These are phyloP conservation scores for Volvox reticuliferus DNA, from an alignment of 139 green algal species.

Conservation along the genomic window DNA sequence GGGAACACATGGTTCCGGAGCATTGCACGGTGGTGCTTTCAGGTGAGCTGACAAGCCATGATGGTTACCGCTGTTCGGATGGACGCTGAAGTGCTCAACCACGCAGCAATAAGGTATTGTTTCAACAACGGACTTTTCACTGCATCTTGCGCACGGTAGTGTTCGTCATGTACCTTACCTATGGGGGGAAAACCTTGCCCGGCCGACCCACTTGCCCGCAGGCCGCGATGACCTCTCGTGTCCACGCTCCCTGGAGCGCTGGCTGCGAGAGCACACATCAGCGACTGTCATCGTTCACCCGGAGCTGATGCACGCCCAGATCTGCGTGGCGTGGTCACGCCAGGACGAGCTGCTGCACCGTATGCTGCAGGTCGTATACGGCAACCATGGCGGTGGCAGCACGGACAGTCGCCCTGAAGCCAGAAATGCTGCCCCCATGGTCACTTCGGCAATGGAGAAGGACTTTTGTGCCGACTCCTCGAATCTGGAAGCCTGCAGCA, in stretches of 20 bases:
- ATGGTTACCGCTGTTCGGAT: no score
- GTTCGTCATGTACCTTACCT: no score
- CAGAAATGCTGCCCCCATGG: no score
- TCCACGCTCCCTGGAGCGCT: constrained; percentile 29
- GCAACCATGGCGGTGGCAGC: not conserved
- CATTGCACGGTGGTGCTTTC: constrained; percentile 29
- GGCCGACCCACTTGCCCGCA: not conserved
- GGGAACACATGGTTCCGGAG: constrained; percentile 5
- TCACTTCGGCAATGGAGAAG: no score
- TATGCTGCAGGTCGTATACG: constrained; percentile 31
- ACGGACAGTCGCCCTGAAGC: no score
- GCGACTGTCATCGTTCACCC: constrained; percentile 20
- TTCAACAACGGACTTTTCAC: no score
- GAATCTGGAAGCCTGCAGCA: not conserved
- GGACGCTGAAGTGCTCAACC: no score
- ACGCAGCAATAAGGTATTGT: no score
- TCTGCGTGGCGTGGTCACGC: constrained; percentile 6
- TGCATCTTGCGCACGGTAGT: no score
- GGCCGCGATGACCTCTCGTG: constrained; percentile 47
- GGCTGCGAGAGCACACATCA: constrained; percentile 33
- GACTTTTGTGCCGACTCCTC: no score
- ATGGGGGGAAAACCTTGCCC: not conserved
- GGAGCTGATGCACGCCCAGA: constrained; percentile 45
- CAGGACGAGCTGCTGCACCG: constrained; percentile 41
- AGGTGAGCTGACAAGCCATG: not conserved